These are phyloP conservation scores for Aureobasidium melanogenum DNA, from an alignment of 2,329 filamentous ascomycete species.

Conservation along the genomic window DNA sequence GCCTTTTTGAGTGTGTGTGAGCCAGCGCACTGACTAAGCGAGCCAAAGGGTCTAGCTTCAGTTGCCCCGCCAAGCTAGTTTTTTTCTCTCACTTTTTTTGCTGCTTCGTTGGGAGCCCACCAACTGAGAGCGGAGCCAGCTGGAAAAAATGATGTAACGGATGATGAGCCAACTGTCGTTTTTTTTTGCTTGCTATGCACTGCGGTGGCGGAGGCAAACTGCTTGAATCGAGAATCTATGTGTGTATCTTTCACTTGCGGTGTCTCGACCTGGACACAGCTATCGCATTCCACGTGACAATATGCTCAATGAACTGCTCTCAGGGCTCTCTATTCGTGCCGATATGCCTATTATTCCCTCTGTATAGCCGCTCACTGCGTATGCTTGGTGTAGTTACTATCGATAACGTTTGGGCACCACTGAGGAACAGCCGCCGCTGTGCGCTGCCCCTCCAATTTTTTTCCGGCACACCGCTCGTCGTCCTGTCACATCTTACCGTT, in stretches of 20 bases:
- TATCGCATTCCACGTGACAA: not conserved
- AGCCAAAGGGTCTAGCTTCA: constrained; percentile 1
- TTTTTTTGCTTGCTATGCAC: constrained; percentile 4
- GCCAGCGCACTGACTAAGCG: constrained; percentile 4
- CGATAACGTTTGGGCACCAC: constrained; percentile 3
- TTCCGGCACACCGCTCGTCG: constrained; percentile 5
- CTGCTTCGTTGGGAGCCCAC: constrained; percentile 7
- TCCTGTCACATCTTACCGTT: constrained; percentile 1
- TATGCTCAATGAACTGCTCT: not conserved
- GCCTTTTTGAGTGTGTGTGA: constrained; percentile 11
- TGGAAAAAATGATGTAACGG: constrained; percentile 10
- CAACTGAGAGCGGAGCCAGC: not conserved
- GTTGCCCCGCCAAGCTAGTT: constrained; percentile 10
- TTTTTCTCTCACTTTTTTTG: constrained; percentile 10
- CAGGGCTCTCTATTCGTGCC: not conserved
- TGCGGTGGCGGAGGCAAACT: constrained; percentile 7
- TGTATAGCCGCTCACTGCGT: not conserved
- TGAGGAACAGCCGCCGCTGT: not conserved
- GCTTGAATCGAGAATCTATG: not conserved
- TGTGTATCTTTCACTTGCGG: not conserved
- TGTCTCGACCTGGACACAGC: not conserved
- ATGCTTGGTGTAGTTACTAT: not conserved
- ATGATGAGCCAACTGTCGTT: not conserved
- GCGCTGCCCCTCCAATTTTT: not conserved
- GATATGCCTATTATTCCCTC: not conserved